Percentiles rank a stretch among this genome's conserved stretches.
These are phyloP conservation scores for Sugiyamaella neomexicana DNA, from an alignment of 1,139 yeast species.

Conservation along the genomic window DNA sequence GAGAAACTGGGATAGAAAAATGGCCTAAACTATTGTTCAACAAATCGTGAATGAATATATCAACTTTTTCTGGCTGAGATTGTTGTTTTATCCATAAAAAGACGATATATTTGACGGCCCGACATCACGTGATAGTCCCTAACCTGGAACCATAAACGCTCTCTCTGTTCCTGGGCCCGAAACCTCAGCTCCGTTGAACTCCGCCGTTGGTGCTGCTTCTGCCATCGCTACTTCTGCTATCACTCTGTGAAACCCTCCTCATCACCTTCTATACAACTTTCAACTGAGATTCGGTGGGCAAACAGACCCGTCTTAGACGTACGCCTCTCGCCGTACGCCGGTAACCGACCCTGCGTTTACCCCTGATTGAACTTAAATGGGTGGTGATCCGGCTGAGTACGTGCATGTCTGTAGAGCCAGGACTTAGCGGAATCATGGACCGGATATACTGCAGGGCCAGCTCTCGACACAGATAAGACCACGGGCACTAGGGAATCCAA, in stretches of 20 bases:
- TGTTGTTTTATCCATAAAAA: background rate
- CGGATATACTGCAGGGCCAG: background rate
- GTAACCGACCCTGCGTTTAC: background rate
- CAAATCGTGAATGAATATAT: background rate
- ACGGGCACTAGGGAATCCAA: too few relatives aligned
- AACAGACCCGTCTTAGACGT: too few relatives aligned
- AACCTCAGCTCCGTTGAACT: too few relatives aligned
- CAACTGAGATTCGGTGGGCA: too few relatives aligned
- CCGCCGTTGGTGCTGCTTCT: too few relatives aligned
- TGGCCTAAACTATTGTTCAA: background rate
- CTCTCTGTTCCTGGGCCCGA: too few relatives aligned
- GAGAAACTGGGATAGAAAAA: background rate
- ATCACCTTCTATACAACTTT: too few relatives aligned
- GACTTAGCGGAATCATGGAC: background rate
- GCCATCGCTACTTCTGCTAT: too few relatives aligned
- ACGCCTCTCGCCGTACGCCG: background rate
- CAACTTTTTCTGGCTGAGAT: background rate
- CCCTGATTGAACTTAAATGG: constrained; percentile 5
- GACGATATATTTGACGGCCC: too few relatives aligned
- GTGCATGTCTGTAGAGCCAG: background rate
- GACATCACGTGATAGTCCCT: too few relatives aligned
- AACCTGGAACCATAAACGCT: too few relatives aligned
- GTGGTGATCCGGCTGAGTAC: background rate
- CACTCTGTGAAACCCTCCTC: too few relatives aligned
- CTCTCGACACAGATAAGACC: background rate